Conservation (phyloP, 2,329 filamentous ascomycete species). For the Clonostachys byssicola region DNA sequence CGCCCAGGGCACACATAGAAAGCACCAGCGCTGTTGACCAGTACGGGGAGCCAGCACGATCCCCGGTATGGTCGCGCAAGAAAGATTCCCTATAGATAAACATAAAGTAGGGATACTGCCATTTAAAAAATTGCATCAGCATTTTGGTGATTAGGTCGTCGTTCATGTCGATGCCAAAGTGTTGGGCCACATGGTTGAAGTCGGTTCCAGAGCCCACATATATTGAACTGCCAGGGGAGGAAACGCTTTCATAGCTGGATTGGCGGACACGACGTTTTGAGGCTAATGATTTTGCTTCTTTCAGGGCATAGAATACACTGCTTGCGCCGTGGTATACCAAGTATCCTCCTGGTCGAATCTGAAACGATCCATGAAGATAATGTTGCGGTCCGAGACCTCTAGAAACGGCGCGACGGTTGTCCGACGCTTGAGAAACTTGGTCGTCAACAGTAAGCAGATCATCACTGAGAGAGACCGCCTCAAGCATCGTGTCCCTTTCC, state of each 20-base stretch:
- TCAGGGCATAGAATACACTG: slow-evolving; percentile 14
- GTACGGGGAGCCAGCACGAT: slow-evolving; percentile 11
- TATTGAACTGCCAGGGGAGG: too few relatives aligned
- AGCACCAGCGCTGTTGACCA: slow-evolving; percentile 16
- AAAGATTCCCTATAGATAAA: slow-evolving; percentile 21
- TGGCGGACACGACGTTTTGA: neutral
- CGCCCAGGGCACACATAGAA: slow-evolving; percentile 14
- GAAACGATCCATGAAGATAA: neutral
- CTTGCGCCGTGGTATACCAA: slow-evolving; percentile 12
- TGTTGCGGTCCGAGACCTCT: neutral
- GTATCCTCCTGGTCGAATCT: neutral
- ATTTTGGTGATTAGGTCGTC: slow-evolving; percentile 10
- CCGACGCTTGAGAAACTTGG: neutral
- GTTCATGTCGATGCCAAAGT: slow-evolving; percentile 14
- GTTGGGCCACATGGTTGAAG: slow-evolving; percentile 9
- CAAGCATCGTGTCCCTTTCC: slow-evolving; percentile 4
- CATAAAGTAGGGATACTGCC: slow-evolving; percentile 22
- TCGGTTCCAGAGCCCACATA: slow-evolving; percentile 1
- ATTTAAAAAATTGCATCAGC: slow-evolving; percentile 16
- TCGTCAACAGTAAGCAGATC: too few relatives aligned
- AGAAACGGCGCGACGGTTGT: neutral
- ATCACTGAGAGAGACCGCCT: neutral
- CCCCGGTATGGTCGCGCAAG: slow-evolving; percentile 13
- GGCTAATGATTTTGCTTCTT: slow-evolving; percentile 1
- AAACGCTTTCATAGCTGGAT: too few relatives aligned